Percentiles rank a stretch among this genome's conserved stretches.
These are phyloP conservation scores for Gossypium armourianum DNA, from an alignment of 441 rosid species.

Conservation along the genomic window DNA sequence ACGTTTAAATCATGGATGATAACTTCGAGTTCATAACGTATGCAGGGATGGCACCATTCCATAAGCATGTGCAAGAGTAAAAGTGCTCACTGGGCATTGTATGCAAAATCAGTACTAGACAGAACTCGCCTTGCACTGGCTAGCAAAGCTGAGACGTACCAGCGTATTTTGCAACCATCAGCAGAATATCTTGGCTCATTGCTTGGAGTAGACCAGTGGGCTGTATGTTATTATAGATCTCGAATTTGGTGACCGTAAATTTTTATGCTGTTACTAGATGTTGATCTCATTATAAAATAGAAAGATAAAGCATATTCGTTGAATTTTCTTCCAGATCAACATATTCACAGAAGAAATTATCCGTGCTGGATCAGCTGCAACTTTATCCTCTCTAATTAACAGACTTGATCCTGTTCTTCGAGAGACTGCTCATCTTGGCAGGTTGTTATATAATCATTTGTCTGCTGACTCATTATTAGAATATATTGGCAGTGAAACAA, in stretches of 20 bases:
- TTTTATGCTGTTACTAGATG: slow-evolving; percentile 4
- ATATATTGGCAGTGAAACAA: slow-evolving; percentile 8
- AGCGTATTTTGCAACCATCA: slow-evolving; percentile 75
- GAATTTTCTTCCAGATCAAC: slow-evolving; percentile 42
- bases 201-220: slow-evolving; percentile 76
- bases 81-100: slow-evolving; percentile 71
- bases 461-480: slow-evolving; percentile 1
- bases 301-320: background rate
- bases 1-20: slow-evolving; percentile 10
- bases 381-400: slow-evolving; percentile 70
- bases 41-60: slow-evolving; percentile 80
- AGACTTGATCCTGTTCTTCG: slow-evolving; percentile 96
- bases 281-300: slow-evolving; percentile 2
- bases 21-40: slow-evolving; percentile 10
- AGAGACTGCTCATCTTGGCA: slow-evolving; percentile 83
- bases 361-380: slow-evolving; percentile 96
- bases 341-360: slow-evolving; percentile 90
- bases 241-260: slow-evolving; percentile 10
- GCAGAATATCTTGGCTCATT: slow-evolving; percentile 86
- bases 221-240: slow-evolving; percentile 44
- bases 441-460: slow-evolving; percentile 37
- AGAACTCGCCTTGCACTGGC: slow-evolving; percentile 85
- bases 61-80: slow-evolving; percentile 48
- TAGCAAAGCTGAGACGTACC: slow-evolving; percentile 83
- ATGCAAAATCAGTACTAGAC: slow-evolving; percentile 87